Conservation (phyloP, 495 filamentous ascomycete genomes). For the Aspergillus steynii region DNA sequence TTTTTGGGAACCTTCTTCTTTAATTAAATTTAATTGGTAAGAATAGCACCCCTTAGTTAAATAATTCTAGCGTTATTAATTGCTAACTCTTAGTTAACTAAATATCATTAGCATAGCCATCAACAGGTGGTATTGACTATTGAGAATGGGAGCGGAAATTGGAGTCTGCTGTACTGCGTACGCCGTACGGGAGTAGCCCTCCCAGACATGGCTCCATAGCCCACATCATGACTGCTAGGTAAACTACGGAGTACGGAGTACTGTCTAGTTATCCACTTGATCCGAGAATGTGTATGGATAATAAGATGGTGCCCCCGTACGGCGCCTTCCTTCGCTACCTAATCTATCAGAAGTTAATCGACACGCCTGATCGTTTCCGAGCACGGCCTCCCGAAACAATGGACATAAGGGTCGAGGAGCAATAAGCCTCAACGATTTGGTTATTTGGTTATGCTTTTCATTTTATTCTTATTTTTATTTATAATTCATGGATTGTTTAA, state of each 20-base stretch:
- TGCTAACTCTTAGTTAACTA: background rate
- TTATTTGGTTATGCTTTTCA: background rate
- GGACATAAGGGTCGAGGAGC: slow-evolving; percentile 1
- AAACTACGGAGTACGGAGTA: background rate
- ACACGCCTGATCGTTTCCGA: slow-evolving; percentile 16
- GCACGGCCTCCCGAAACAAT: slow-evolving; percentile 15
- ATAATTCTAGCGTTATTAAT: background rate
- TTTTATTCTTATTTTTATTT: background rate
- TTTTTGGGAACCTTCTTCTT: background rate
- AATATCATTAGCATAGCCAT: background rate
- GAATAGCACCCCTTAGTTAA: background rate
- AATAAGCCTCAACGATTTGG: slow-evolving; percentile 1
- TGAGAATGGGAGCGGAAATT: background rate
- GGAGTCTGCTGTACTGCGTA: too few relatives aligned
- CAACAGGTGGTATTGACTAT: background rate
- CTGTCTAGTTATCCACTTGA: background rate
- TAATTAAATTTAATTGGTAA: background rate
- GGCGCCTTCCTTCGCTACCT: background rate
- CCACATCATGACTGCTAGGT: too few relatives aligned
- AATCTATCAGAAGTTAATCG: slow-evolving; percentile 15
- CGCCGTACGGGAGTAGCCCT: too few relatives aligned
- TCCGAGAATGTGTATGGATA: background rate
- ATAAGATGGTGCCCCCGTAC: background rate
- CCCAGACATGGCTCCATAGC: too few relatives aligned
- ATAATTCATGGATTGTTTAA: background rate